Percentiles rank a stretch among this genome's conserved stretches.
Evolutionary conservation across 345 rosid genomes (phyloP).

Genomic region (Anacardium occidentale): DNA sequence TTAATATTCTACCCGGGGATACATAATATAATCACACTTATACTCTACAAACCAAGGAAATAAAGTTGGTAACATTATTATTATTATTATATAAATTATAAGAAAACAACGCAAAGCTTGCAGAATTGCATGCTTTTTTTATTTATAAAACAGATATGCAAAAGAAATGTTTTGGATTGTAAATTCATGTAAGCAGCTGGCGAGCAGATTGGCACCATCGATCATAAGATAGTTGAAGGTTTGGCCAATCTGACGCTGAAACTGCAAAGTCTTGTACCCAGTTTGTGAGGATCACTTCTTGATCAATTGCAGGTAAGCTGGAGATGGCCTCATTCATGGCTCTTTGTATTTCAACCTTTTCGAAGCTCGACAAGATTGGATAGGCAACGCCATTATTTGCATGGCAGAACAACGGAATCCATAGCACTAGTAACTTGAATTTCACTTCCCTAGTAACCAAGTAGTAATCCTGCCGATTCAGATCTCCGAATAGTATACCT

Average conservation of each 20-base stretch:
- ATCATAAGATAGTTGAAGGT: slow-evolving; percentile 56
- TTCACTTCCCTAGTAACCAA: slow-evolving; percentile 51
- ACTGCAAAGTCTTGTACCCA: slow-evolving; percentile 69
- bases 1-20: slow-evolving; percentile 25
- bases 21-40: too few species aligned
- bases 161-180: neutral
- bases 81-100: too few species aligned
- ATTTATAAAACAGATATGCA: too few species aligned
- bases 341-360: slow-evolving; percentile 60
- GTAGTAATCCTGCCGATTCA: slow-evolving; percentile 30
- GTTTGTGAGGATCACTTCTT: slow-evolving; percentile 61
- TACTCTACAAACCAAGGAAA: too few species aligned
- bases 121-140: neutral
- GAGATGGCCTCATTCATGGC: slow-evolving; percentile 60
- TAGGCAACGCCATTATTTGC: slow-evolving; percentile 54
- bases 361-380: slow-evolving; percentile 53
- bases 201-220: slow-evolving; percentile 78
- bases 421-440: slow-evolving; percentile 55
- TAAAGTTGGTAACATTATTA: too few species aligned
- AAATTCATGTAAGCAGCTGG: slow-evolving; percentile 25
- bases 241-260: slow-evolving; percentile 72
- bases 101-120: neutral
- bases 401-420: slow-evolving; percentile 67
- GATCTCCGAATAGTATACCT: slow-evolving; percentile 58
- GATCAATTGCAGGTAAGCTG: slow-evolving; percentile 52